phyloP scores from a whole-genome alignment of 2,329 filamentous ascomycete genomes.

The Huntiella abstrusa region DNA sequence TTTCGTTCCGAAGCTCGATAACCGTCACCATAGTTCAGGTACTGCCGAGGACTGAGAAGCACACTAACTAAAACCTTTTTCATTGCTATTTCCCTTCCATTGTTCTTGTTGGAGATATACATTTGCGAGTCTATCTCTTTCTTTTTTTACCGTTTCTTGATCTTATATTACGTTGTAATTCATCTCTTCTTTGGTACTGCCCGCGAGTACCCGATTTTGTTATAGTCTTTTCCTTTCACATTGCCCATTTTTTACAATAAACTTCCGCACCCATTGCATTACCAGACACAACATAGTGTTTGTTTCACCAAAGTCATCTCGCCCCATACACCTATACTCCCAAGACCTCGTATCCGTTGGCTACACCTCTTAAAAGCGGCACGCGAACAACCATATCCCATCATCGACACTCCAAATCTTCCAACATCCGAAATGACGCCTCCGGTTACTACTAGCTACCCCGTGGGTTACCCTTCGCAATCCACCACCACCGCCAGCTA shows the following conservation, averaged over 20 bases:
- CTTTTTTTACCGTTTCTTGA: background rate
- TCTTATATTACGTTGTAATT: too few species aligned
- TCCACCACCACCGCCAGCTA: slow-evolving; percentile 2
- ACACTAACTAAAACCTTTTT: background rate
- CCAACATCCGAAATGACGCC: slow-evolving; percentile 3
- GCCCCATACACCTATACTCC: too few species aligned
- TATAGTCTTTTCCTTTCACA: background rate
- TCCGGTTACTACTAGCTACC: slow-evolving; percentile 4
- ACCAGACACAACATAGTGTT: too few species aligned
- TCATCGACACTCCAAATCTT: background rate
- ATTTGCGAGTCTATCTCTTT: too few species aligned
- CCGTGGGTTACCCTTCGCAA: slow-evolving; percentile 4
- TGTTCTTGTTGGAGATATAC: too few species aligned
- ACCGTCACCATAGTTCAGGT: slow-evolving; percentile 4
- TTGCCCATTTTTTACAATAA: too few species aligned
- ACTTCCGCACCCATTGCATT: too few species aligned
- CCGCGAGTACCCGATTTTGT: background rate
- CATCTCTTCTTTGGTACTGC: background rate
- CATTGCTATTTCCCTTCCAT: too few species aligned
- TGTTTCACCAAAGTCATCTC: too few species aligned
- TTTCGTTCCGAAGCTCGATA: slow-evolving; percentile 9
- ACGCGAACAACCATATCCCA: too few species aligned
- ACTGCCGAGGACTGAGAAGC: background rate
- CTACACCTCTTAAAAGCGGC: too few species aligned
- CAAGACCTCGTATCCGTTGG: too few species aligned